A percentile compares a stretch with the other conserved stretches of the same genome.
Evolutionary conservation across 176 grass and related monocot species (phyloP).

Genomic region (Ensete ventricosum): DNA sequence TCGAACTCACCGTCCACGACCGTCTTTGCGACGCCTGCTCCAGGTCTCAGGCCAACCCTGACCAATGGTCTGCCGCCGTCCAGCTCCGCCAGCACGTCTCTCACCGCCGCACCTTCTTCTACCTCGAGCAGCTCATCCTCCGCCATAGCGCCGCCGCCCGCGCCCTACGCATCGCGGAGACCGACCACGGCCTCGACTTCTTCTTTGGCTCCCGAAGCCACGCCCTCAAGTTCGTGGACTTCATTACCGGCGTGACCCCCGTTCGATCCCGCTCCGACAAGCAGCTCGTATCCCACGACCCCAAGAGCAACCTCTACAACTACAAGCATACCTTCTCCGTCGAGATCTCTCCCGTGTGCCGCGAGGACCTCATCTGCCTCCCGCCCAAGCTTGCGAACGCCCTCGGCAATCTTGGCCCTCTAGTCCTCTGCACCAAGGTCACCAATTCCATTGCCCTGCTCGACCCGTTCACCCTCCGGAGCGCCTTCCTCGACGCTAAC

Average conservation of each 20-base stretch:
- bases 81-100: constrained; percentile 74
- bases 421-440: constrained; percentile 74
- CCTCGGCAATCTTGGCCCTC: constrained; percentile 65
- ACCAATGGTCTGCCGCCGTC: constrained; percentile 70
- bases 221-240: constrained; percentile 62
- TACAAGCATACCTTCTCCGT: constrained; percentile 90
- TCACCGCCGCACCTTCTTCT: constrained; percentile 82
- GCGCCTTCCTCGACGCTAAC: constrained; percentile 70
- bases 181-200: constrained; percentile 57
- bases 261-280: constrained; percentile 52
- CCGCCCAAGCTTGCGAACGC: constrained; percentile 53
- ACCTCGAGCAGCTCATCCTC: constrained; percentile 78
- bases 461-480: constrained; percentile 61
- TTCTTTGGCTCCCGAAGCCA: constrained; percentile 72
- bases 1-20: constrained; percentile 79
- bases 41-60: constrained; percentile 61
- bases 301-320: constrained; percentile 64
- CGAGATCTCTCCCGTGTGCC: constrained; percentile 86
- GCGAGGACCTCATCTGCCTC: constrained; percentile 77
- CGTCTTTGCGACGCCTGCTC: constrained; percentile 55
- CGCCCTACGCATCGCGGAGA: constrained; percentile 47
- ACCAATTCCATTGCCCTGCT: constrained; percentile 60
- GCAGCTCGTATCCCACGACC: constrained; percentile 84
- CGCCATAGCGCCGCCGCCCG: constrained; percentile 59
- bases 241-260: constrained; percentile 57